Evolutionary conservation across 306 rosid genomes (phyloP), one percentile per base, ranked within the genome.

Genomic region (Coriaria nepalensis): DNA sequence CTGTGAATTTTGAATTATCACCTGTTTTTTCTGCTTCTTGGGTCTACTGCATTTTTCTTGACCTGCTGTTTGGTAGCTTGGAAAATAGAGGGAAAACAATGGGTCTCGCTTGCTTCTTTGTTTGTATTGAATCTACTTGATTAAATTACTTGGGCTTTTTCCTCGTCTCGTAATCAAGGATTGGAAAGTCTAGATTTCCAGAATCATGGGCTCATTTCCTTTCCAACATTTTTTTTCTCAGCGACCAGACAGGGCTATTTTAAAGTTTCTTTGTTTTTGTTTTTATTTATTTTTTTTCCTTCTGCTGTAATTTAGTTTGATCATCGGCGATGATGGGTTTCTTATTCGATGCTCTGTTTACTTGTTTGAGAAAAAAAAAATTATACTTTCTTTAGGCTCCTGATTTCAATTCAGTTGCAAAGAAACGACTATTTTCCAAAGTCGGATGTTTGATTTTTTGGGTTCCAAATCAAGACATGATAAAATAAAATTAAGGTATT

Each of bases 21-120:
- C n/a, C n/a, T n/a, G n/a, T n/a, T n/a, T 64, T 69, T 67, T 57
- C 33, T 73, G 42, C 37, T 61, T 49, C 43, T 45, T 45, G 60
- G 66, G 57, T 67, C 52, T 44, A 54, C 63, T 55, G 45, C 44
- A 35, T 61, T 56, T 14, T 68, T 47, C 60, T 64, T 53, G 57
- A 55, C 69, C 56, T 44, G 56, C 54, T 70, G 71, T 64, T 78
- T 74, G 58, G 60, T 68, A 66, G 78, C 82, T 60, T 46, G 59
- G 83, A 68, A 73, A 77, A 60, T 51, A 53, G 70, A 43, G 62
- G 68, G 10, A 7, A 50, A 43, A 33, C 6, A 6, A 43, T 59
- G 53, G 71, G 56, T 56, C 45, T 46, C 34, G 40, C 5, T 6
- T 61, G 38, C 48, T 54, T 57, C 39, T 56, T 45, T 49, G n/a